Evolutionary conservation across 768 basidiomycete genomes (phyloP), one percentile per base, ranked within the genome.

Genomic region (Macrolepiota albuminosa): DNA sequence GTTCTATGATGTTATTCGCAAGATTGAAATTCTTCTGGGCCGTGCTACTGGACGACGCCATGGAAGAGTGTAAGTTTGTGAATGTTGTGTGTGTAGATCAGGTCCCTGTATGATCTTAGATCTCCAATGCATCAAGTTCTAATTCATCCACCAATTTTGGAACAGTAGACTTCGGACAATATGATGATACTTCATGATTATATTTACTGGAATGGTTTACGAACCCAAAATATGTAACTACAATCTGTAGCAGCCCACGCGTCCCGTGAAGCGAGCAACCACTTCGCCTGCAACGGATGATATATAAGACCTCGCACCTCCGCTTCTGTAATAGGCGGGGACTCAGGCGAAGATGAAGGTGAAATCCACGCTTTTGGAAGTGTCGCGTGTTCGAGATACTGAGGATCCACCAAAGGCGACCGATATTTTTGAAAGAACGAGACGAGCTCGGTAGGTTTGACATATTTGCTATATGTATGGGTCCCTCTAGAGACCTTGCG

Each of bases 151-250:
- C 2, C 29, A 34, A 34, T 8, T 6, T 34, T 24, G 31, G 6
- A 36, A 21, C n/a, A 50, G 5, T 18, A 18, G 14, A 34, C 11
- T 13, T 51, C 34, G 4, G 10, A n/a, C 10, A 18, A 29, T 31
- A 33, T 21, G n/a, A 49, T 39, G n/a, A 55, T 46, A 13, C 16
- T 29, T 29, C 8, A 42, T 18, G 18, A 31, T 47, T 39, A 40
- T 31, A 46, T 36, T 57, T 58, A 62, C 34, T 59, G 56, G 2
- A 46, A 54, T 34, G 92, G 89, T 63, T 85, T 89, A 29, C 91
- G 78, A n/a, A 87, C 87, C 91, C 93, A 94, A 72, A 94, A 92
- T 63, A 94, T 62, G 71, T 94, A 94, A 67, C 91, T 94, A 68
- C 86, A 89, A 56, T 79, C 76, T 43, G 78, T 71, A 54, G 85